Evolutionary conservation across 805 yeast genomes (phyloP).

Genomic region (Ogataea saltuana): DNA sequence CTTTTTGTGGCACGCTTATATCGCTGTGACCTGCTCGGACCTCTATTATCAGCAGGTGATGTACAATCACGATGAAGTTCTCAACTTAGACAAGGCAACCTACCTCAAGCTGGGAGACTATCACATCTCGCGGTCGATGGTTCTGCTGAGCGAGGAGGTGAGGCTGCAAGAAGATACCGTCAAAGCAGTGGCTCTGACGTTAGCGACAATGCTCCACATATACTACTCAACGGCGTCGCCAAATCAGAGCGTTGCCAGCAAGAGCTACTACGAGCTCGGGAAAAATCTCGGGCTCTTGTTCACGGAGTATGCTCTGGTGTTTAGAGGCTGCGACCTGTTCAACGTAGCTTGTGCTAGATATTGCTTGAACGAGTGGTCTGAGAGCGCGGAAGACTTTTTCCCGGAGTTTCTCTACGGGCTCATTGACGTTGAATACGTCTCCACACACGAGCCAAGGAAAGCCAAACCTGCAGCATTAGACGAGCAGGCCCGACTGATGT

Average conservation of each 20-base stretch:
- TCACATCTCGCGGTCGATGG: slow-evolving; percentile 26
- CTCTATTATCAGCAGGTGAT: slow-evolving; percentile 25
- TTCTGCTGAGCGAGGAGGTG: slow-evolving; percentile 21
- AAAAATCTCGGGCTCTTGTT: slow-evolving; percentile 22
- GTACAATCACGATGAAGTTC: slow-evolving; percentile 23
- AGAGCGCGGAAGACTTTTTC: slow-evolving; percentile 19
- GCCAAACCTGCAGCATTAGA: slow-evolving; percentile 11
- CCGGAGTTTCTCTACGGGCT: slow-evolving; percentile 29
- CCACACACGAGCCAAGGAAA: slow-evolving; percentile 9
- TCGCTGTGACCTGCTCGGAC: slow-evolving; percentile 24
- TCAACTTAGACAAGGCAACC: slow-evolving; percentile 18
- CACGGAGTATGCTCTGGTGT: slow-evolving; percentile 18
- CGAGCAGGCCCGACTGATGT: slow-evolving; percentile 9
- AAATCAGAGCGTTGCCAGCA: slow-evolving; percentile 18
- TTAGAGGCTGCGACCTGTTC: slow-evolving; percentile 14
- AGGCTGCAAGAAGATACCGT: slow-evolving; percentile 16
- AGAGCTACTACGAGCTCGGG: slow-evolving; percentile 24
- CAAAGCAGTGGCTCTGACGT: slow-evolving; percentile 21
- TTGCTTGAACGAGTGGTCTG: slow-evolving; percentile 25
- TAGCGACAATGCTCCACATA: slow-evolving; percentile 24
- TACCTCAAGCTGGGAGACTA: slow-evolving; percentile 25
- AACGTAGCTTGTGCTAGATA: slow-evolving; percentile 26
- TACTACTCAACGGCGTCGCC: slow-evolving; percentile 26
- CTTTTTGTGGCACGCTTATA: slow-evolving; percentile 23
- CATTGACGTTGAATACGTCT: slow-evolving; percentile 17